Evolutionary conservation across 768 basidiomycete species (phyloP).

Genomic region (Antrodiella citrinella): DNA sequence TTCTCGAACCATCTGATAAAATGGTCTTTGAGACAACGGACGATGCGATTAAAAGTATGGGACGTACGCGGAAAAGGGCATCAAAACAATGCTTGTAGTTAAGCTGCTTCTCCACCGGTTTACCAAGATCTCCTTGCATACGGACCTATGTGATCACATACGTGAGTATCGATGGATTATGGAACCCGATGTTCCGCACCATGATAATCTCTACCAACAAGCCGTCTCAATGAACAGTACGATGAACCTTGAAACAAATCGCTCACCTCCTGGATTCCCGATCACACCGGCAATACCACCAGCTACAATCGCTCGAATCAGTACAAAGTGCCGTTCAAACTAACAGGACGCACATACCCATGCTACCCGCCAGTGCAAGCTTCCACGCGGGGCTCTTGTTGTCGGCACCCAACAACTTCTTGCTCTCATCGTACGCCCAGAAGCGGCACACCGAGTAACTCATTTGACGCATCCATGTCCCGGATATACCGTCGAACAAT

Average conservation of each 20-base stretch:
- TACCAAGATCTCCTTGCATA: conserved; percentile 86
- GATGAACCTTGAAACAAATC: neutral
- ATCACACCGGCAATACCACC: conserved; percentile 80
- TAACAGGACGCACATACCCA: conserved; percentile 48
- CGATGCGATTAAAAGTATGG: neutral
- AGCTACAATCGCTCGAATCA: conserved; percentile 33
- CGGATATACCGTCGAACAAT: conserved; percentile 79
- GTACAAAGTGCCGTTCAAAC: conserved; percentile 5
- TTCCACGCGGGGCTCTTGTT: conserved; percentile 70
- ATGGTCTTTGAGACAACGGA: neutral
- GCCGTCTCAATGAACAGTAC: neutral
- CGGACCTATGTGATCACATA: conserved; percentile 44
- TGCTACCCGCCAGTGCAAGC: conserved; percentile 72
- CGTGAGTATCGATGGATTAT: neutral
- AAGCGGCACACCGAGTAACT: conserved; percentile 89
- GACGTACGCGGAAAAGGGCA: conserved; percentile 73
- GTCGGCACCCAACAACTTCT: conserved; percentile 68
- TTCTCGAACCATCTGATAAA: conserved; percentile 71
- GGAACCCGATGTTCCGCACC: conserved; percentile 9
- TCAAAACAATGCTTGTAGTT: conserved; percentile 89
- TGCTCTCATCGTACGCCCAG: conserved; percentile 90
- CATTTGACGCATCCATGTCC: conserved; percentile 90
- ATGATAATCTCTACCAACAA: conserved; percentile 20
- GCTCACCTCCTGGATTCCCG: conserved; percentile 78
- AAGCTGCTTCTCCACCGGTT: conserved; percentile 79